Evolutionary conservation across 805 yeast species (phyloP), one percentile per base, ranked within the genome.

Genomic region (Nakazawaea molendinolei): DNA sequence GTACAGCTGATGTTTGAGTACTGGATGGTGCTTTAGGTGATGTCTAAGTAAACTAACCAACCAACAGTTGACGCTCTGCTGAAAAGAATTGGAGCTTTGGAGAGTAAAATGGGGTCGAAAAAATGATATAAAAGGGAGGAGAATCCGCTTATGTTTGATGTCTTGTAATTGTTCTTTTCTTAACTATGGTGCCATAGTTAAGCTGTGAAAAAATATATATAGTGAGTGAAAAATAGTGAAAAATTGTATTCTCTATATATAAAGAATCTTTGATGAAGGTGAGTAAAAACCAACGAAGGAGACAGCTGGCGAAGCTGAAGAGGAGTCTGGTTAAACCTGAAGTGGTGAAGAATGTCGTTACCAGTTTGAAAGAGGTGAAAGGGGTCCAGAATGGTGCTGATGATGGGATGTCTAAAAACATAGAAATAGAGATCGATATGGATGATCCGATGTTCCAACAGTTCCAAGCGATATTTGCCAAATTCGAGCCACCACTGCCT

Each of bases 281-380:
- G 42, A 58, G 72, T 7, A 74, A 73, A 56, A 74, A 74, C 50
- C 79, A 72, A 50, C 47, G 71, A 17, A 53, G 81, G 38, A 54
- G 81, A 39, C 78, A 69, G 43, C 56, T 56, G 43, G 70, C 68
- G 5, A 73, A 71, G 48, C 49, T 52, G 23, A 54, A 56, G 33
- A 62, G 59, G 44, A 49, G 21, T 53, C 47, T 13, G n/a, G n/a
- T n/a, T n/a, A n/a, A n/a, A n/a, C n/a, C n/a, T n/a, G 24, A 24
- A 25, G 29, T 23, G 31, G 21, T 30, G 38, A 48, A 40, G 33
- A 39, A 12, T 46, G 33, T 17, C n/a, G 28, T 15, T 5, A 31
- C 23, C 20, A 34, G 17, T 19, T 18, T 17, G 31, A 37, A 16
- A 23, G 23, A 28, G 20, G 28, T 5, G 27, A 31, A 16, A 38